Conservation (phyloP, 441 rosid species). For the Cnidoscolus chayamansa region DNA sequence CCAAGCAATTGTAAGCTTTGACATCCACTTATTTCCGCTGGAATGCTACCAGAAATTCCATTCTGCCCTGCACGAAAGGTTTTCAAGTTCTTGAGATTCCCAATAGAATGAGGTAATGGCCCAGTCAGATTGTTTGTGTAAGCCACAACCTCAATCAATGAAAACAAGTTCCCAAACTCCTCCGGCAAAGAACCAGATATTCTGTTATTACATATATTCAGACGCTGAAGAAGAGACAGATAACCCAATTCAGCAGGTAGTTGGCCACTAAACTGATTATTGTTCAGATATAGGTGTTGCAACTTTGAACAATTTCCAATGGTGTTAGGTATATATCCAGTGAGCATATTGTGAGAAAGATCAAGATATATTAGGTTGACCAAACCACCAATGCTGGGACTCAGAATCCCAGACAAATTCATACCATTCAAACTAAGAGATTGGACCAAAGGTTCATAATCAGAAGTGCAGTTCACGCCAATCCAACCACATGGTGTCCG, state of each 20-base stretch:
- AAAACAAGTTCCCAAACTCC: slow-evolving; percentile 65
- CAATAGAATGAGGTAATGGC: slow-evolving; percentile 75
- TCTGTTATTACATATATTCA: slow-evolving; percentile 77
- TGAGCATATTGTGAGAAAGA: slow-evolving; percentile 56
- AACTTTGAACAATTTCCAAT: slow-evolving; percentile 66
- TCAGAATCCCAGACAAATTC: slow-evolving; percentile 79
- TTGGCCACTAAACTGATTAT: slow-evolving; percentile 66
- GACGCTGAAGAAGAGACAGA: slow-evolving; percentile 40
- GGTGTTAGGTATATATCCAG: slow-evolving; percentile 61
- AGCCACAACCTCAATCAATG: slow-evolving; percentile 76
- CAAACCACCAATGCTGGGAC: slow-evolving; percentile 64
- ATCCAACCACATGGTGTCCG: slow-evolving; percentile 78
- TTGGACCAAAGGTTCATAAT: slow-evolving; percentile 44
- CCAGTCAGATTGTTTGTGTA: slow-evolving; percentile 84
- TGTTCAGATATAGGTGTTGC: slow-evolving; percentile 51
- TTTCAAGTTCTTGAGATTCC: slow-evolving; percentile 59
- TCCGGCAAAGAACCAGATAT: slow-evolving; percentile 73
- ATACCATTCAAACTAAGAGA: slow-evolving; percentile 65
- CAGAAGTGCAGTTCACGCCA: slow-evolving; percentile 76
- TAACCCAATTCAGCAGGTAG: slow-evolving; percentile 61
- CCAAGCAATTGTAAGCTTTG: slow-evolving; percentile 70
- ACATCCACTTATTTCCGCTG: slow-evolving; percentile 75
- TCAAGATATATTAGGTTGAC: slow-evolving; percentile 56
- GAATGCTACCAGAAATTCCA: slow-evolving; percentile 70
- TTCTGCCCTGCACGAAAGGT: slow-evolving; percentile 79